Evolutionary conservation across 176 grass and related monocot genomes (phyloP).

Genomic region (Thalia dealbata): DNA sequence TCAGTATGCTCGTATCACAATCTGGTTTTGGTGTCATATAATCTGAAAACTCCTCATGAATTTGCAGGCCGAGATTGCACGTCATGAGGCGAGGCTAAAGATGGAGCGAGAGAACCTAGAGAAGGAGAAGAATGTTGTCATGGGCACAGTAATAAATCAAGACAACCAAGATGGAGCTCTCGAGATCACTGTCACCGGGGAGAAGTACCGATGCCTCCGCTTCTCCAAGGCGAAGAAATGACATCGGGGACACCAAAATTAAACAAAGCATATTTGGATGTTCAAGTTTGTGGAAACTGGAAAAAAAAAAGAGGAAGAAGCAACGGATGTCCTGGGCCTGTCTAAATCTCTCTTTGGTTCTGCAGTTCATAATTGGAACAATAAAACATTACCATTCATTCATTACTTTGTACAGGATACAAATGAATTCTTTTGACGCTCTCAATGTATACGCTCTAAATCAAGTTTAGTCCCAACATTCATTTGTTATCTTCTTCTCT

Average conservation of each 20-base stretch:
- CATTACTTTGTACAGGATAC: neutral
- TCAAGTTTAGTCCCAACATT: neutral
- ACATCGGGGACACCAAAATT: neutral
- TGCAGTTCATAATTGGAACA: neutral
- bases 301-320: no score
- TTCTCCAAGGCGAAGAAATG: slow-evolving; percentile 97
- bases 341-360: neutral
- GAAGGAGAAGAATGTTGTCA: slow-evolving; percentile 88
- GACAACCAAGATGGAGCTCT: slow-evolving; percentile 88
- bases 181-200: slow-evolving; percentile 89
- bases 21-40: neutral
- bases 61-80: slow-evolving; percentile 62
- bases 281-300: no score
- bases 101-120: slow-evolving; percentile 82
- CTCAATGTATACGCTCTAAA: neutral
- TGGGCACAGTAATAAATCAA: slow-evolving; percentile 78
- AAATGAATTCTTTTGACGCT: neutral
- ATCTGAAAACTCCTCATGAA: neutral
- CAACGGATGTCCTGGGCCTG: no score
- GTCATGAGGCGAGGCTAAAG: slow-evolving; percentile 78
- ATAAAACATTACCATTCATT: neutral
- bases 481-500: no score
- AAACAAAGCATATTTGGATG: no score
- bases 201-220: slow-evolving; percentile 92
- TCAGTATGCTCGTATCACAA: neutral